Base-by-base conservation (phyloP, 164 flowering plant species). In the Berberis thunbergii region DNA sequence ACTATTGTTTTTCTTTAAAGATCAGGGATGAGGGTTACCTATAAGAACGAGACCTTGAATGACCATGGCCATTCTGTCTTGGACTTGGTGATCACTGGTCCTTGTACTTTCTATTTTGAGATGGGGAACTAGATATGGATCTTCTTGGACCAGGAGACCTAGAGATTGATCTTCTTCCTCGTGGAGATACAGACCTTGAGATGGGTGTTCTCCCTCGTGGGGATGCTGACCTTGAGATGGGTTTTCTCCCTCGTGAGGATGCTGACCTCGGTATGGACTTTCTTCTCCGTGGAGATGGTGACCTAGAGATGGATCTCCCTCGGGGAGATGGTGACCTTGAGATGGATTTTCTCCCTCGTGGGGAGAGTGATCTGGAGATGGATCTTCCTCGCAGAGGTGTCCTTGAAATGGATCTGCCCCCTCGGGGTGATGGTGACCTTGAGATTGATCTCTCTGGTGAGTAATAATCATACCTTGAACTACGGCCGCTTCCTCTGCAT, bases 1-100 rank as follows among this genome's bases (percentile, higher is more conserved):
- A 26, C 26, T 26, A 26, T 26, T 26, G 26, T 26, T 26, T 26
- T 26, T 26, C 26, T 26, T 26, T 26, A 26, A 26, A 26, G 26
- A 26, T 26, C 50, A 48, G 45, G 43, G 9, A 7, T 4, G 9
- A 62, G 12, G n/a, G 1, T 49, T 13, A 84, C 82, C 84, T 77
- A 70, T 67, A 73, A 43, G 85, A 79, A 49, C 67, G 74, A 11
- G 86, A 83, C 52, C 81, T 68, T 39, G 81, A 77, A 3, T 64
- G 78, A 43, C 57, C 66, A 48, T 38, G 67, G 57, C 74, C 76
- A 63, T 72, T 71, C 64, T 26, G 26, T 26, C 68, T 58, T 10
- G 81, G 80, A 63, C 81, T 80, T 11, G 65, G 68, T 49, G 76
- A 74, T 54, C 76, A 72, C 13, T 10, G 63, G 45, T 70, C 65